Evolutionary conservation across 2,329 filamentous ascomycete species (phyloP).

Genomic region (Paraconiothyrium sp.): DNA sequence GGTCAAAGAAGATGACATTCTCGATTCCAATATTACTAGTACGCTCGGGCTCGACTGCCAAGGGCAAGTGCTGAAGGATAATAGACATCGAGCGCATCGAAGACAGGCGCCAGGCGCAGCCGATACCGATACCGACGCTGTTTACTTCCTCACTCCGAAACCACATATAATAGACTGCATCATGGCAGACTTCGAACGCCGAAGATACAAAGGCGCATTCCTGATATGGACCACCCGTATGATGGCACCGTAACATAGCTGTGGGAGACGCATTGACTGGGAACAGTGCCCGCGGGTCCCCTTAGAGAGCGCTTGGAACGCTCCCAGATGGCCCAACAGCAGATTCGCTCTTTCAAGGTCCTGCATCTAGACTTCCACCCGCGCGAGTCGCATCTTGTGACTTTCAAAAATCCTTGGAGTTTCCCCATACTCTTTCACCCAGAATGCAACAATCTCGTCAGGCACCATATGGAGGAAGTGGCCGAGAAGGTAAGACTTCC

Average conservation of each 20-base stretch:
- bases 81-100: conserved; percentile 95
- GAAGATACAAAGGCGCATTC: conserved; percentile 80
- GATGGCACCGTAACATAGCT: conserved; percentile 4
- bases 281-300: conserved; percentile 71
- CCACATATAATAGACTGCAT: conserved; percentile 92
- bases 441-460: conserved; percentile 83
- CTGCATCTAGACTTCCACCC: conserved; percentile 90
- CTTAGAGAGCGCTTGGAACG: conserved; percentile 79
- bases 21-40: conserved; percentile 97
- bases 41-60: conserved; percentile 46
- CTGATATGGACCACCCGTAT: conserved; percentile 83
- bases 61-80: conserved; percentile 37
- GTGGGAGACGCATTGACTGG: conserved; percentile 14
- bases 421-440: conserved; percentile 94
- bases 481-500: conserved; percentile 79
- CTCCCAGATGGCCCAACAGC: conserved; percentile 72
- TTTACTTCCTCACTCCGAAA: conserved; percentile 89
- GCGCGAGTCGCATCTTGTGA: conserved; percentile 88
- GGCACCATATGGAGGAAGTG: conserved; percentile 81
- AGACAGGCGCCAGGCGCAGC: conserved; percentile 81
- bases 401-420: conserved; percentile 94
- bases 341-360: conserved; percentile 82
- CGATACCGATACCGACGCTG: conserved; percentile 92
- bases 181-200: conserved; percentile 87
- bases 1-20: conserved; percentile 93